phyloP scores from a whole-genome alignment of 305 asterid genomes.

The Fraxinus paxiana region DNA sequence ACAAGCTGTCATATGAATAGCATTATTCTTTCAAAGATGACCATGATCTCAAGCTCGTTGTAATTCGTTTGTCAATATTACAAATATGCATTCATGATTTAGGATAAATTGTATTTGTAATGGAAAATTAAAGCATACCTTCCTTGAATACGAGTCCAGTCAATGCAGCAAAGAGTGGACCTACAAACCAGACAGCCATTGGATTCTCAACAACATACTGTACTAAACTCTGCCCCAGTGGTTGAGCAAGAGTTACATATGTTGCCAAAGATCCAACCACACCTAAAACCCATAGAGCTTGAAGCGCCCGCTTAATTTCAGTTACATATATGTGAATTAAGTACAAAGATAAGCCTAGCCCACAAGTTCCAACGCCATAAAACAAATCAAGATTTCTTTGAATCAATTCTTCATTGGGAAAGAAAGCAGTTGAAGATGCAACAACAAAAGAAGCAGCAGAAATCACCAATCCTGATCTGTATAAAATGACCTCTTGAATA shows the following conservation, averaged over 20 bases:
- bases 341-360: conserved; percentile 67
- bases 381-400: conserved; percentile 46
- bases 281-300: conserved; percentile 74
- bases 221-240: conserved; percentile 55
- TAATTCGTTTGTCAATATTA: not conserved
- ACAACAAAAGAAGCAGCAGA: conserved; percentile 69
- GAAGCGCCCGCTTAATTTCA: conserved; percentile 78
- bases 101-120: not conserved
- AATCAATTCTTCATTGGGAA: conserved; percentile 36
- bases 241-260: conserved; percentile 58
- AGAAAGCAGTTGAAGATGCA: conserved; percentile 61
- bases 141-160: conserved; percentile 95
- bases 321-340: conserved; percentile 85
- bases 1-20: not conserved
- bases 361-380: conserved; percentile 62
- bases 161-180: conserved; percentile 86
- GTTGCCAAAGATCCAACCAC: conserved; percentile 61
- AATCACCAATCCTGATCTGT: conserved; percentile 76
- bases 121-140: conserved; percentile 36
- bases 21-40: conserved; percentile 10
- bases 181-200: conserved; percentile 75
- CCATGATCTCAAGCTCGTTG: not conserved
- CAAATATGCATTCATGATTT: not conserved
- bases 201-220: conserved; percentile 71
- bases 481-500: conserved; percentile 72